These are phyloP conservation scores for Excoecaria cochinchinensis DNA, from an alignment of 345 rosid genomes.

Conservation along the genomic window DNA sequence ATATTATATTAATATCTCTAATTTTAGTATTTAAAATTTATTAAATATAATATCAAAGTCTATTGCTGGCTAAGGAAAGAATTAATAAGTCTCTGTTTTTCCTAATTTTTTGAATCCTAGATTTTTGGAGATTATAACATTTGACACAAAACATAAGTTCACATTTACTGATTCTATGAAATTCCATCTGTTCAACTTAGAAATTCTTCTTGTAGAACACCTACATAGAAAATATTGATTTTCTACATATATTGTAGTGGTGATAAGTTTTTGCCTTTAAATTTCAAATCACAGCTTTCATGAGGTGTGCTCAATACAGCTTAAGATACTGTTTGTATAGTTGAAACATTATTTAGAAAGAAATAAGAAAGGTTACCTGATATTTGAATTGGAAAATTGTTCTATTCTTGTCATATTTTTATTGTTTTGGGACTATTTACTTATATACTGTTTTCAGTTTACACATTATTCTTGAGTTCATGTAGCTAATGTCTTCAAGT, in stretches of 20 bases:
- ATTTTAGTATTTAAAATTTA: too few relatives aligned
- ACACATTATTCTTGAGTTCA: slow-evolving; percentile 6
- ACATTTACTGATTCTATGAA: too few relatives aligned
- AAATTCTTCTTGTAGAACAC: not conserved
- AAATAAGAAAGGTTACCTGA: not conserved
- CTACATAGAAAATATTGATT: not conserved
- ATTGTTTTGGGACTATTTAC: not conserved
- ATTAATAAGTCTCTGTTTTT: too few relatives aligned
- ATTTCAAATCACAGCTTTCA: not conserved
- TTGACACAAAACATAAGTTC: too few relatives aligned
- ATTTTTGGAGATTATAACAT: too few relatives aligned
- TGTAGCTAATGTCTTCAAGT: slow-evolving; percentile 7
- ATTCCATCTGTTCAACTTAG: slow-evolving; percentile 1
- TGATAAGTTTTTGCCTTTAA: not conserved
- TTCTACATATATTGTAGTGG: not conserved
- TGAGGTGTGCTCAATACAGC: not conserved
- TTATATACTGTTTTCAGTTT: not conserved
- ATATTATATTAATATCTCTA: too few relatives aligned
- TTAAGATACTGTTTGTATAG: not conserved
- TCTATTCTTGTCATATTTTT: slow-evolving; percentile 4
- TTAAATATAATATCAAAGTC: too few relatives aligned
- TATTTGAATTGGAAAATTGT: not conserved
- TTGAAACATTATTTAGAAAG: not conserved
- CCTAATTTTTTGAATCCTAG: too few relatives aligned
- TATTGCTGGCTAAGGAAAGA: too few relatives aligned